phyloP scores from a whole-genome alignment of 179 eudicot species.

The Silene noctiflora region DNA sequence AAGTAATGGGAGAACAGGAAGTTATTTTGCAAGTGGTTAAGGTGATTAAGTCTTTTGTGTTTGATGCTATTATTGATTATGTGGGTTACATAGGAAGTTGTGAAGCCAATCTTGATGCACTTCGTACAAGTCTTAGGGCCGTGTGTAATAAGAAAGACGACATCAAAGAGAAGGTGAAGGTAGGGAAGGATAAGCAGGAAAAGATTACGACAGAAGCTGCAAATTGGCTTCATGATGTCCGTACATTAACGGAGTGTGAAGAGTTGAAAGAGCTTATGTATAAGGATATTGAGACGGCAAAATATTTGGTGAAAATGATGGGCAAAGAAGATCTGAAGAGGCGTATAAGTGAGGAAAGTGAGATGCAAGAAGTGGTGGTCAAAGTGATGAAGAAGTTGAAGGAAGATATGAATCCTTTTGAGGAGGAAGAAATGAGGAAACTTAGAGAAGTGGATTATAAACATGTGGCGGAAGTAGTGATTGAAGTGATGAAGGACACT shows the following conservation, averaged over 20 bases:
- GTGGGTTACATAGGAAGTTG: neutral
- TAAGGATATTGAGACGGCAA: neutral
- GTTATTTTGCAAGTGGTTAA: neutral
- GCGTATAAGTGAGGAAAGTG: neutral
- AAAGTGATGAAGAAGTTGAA: neutral
- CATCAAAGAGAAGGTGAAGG: neutral
- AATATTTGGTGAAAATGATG: neutral
- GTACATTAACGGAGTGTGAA: neutral
- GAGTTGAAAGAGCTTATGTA: neutral
- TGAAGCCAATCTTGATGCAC: neutral
- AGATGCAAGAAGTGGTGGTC: neutral
- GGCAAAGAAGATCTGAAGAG: neutral
- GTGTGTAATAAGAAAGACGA: neutral
- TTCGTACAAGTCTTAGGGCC: neutral
- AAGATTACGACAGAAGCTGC: neutral
- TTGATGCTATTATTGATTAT: neutral
- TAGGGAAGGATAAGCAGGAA: neutral
- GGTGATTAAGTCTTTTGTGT: neutral
- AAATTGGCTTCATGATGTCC: neutral
- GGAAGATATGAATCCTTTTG: neutral
- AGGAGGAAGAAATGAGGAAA: neutral
- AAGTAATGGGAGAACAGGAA: neutral
- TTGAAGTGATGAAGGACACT: no score
- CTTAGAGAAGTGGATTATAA: neutral
- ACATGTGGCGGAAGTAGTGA: neutral